Conservation (phyloP, 768 basidiomycete genomes). For the Xerocomellus chrysenteron region DNA sequence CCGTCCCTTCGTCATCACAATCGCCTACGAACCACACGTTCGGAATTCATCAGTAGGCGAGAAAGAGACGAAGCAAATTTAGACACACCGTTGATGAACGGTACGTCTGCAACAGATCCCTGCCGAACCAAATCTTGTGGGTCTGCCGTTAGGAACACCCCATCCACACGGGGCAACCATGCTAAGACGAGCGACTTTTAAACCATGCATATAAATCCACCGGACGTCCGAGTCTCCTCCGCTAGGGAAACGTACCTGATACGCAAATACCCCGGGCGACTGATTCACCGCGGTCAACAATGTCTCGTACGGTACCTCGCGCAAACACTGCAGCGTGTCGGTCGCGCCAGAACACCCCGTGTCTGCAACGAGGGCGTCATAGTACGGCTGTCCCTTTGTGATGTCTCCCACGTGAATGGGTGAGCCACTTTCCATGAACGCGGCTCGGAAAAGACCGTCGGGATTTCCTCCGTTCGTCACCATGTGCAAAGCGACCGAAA, state of each 20-base stretch:
- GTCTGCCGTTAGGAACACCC: slow-evolving; percentile 34
- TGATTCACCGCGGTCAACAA: slow-evolving; percentile 34
- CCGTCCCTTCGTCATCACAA: slow-evolving; percentile 42
- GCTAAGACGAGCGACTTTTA: slow-evolving; percentile 27
- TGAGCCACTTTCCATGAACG: slow-evolving; percentile 41
- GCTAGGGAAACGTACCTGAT: too few relatives aligned
- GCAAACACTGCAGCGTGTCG: slow-evolving; percentile 36
- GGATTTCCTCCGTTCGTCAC: slow-evolving; percentile 24
- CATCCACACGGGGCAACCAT: slow-evolving; percentile 41
- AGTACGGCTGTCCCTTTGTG: slow-evolving; percentile 23
- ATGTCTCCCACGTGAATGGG: slow-evolving; percentile 10
- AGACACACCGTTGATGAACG: slow-evolving; percentile 6
- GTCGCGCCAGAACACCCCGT: slow-evolving; percentile 29
- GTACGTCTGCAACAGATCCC: slow-evolving; percentile 25
- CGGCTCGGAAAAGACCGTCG: slow-evolving; percentile 27
- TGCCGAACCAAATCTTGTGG: slow-evolving; percentile 32
- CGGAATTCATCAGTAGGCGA: neutral
- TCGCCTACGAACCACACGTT: slow-evolving; percentile 15
- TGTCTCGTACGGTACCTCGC: slow-evolving; percentile 27
- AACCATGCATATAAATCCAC: too few relatives aligned
- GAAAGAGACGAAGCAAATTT: too few relatives aligned
- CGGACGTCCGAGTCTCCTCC: too few relatives aligned
- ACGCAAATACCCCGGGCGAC: slow-evolving; percentile 24
- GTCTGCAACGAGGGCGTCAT: slow-evolving; percentile 30
- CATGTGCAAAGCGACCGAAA: slow-evolving; percentile 33